Evolutionary conservation across 2,329 filamentous ascomycete genomes (phyloP).

Genomic region (Beauveria australis): DNA sequence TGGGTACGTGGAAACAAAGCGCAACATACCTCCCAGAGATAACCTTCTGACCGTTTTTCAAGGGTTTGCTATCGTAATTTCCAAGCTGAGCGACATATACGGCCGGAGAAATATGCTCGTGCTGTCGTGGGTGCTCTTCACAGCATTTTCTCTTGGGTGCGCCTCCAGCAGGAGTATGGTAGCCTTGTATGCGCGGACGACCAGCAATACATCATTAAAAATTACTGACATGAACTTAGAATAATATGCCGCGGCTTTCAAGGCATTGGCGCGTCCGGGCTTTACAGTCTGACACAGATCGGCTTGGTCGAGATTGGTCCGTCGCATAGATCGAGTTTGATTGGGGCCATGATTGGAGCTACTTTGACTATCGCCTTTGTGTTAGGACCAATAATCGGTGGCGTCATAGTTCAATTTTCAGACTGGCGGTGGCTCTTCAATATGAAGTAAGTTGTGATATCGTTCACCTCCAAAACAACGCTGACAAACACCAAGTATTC

Average conservation of each 20-base stretch:
- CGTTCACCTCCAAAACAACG: constrained; percentile 4
- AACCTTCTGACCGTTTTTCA: not conserved
- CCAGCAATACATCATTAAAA: not conserved
- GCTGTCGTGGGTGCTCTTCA: constrained; percentile 45
- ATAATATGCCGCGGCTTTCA: constrained; percentile 52
- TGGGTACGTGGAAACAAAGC: constrained; percentile 30
- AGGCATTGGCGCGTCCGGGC: constrained; percentile 51
- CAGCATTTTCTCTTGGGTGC: constrained; percentile 47
- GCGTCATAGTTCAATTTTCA: constrained; percentile 42
- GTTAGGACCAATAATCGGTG: constrained; percentile 50
- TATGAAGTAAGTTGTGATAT: constrained; percentile 42
- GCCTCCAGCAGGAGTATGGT: constrained; percentile 41
- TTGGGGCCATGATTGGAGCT: constrained; percentile 46
- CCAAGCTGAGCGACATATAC: constrained; percentile 53
- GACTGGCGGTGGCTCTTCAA: constrained; percentile 55
- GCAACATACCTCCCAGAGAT: not conserved
- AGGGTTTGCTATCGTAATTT: constrained; percentile 50
- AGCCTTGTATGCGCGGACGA: constrained; percentile 36
- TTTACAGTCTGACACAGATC: constrained; percentile 53
- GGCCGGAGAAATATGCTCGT: constrained; percentile 43
- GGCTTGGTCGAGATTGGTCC: constrained; percentile 49
- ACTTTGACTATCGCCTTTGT: constrained; percentile 51
- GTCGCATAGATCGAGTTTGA: constrained; percentile 41
- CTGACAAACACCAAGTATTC: constrained; percentile 34
- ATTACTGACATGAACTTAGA: constrained; percentile 26